phyloP scores from a whole-genome alignment of 306 rosid genomes.

The Fragaria vesca region DNA sequence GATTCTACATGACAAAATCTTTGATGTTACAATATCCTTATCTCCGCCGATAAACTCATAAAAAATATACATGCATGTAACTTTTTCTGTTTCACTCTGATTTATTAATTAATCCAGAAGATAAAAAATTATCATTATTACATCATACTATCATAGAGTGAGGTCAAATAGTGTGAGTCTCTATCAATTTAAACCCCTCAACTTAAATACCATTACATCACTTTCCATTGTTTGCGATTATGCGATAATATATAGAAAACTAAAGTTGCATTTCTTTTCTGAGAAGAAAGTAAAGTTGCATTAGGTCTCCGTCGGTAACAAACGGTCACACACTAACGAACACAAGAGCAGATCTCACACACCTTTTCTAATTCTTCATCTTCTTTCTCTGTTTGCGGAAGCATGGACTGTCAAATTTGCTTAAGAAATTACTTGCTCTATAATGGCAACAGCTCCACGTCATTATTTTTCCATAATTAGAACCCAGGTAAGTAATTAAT shows the following conservation, averaged over 20 bases:
- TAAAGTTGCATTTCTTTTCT: background rate
- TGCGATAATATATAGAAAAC: background rate
- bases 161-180: background rate
- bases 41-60: background rate
- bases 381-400: background rate
- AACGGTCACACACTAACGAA: background rate
- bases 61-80: background rate
- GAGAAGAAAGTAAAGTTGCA: background rate
- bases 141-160: background rate
- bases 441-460: background rate
- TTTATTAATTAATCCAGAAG: too few relatives aligned
- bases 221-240: background rate
- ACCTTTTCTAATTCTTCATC: background rate
- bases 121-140: background rate
- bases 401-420: background rate
- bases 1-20: background rate
- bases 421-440: background rate
- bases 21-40: background rate
- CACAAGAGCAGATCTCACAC: background rate
- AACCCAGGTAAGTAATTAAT: background rate
- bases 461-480: background rate
- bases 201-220: background rate
- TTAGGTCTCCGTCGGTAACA: background rate
- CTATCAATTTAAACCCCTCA: background rate
- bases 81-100: too few relatives aligned